Evolutionary conservation across 768 basidiomycete genomes (phyloP).

Genomic region (Trichaptum fuscoviolaceum): DNA sequence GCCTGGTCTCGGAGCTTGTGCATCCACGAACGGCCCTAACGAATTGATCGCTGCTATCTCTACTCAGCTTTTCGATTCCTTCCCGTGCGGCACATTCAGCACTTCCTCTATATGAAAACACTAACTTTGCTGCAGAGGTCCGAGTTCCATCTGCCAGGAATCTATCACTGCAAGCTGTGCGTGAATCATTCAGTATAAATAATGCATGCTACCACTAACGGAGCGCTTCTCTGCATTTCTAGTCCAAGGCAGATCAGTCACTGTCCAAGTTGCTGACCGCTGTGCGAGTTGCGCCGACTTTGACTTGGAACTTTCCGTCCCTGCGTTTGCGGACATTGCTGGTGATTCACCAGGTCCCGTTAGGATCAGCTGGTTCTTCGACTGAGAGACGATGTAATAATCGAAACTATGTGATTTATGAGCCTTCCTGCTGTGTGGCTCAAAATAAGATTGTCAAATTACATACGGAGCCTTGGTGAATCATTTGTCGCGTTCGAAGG

Average conservation of each 20-base stretch:
- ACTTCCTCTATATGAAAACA: too few species aligned
- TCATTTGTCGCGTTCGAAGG: too few species aligned
- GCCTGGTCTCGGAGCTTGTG: constrained; percentile 35
- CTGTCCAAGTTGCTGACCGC: constrained; percentile 52
- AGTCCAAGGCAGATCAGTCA: constrained; percentile 50
- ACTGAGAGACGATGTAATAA: constrained; percentile 12
- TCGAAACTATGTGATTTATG: too few species aligned
- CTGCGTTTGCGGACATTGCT: constrained; percentile 50
- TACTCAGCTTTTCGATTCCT: constrained; percentile 25
- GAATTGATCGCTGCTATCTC: constrained; percentile 35
- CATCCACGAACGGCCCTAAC: constrained; percentile 28
- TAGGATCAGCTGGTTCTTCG: constrained; percentile 48
- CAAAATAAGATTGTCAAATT: too few species aligned
- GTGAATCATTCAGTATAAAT: not conserved
- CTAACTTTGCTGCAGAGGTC: not conserved
- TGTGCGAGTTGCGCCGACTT: constrained; percentile 47
- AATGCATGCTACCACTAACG: too few species aligned
- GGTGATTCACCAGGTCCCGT: constrained; percentile 28
- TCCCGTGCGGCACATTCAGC: constrained; percentile 21
- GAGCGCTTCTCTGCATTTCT: not conserved
- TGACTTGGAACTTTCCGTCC: constrained; percentile 59
- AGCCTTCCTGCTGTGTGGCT: too few species aligned
- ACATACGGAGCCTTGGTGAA: too few species aligned
- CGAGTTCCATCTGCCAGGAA: constrained; percentile 11
- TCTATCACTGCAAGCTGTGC: constrained; percentile 9